A percentile compares a stretch with the other conserved stretches of the same genome.
Evolutionary conservation across 2,329 filamentous ascomycete species (phyloP).

Genomic region (Ophiocordyceps unilateralis): DNA sequence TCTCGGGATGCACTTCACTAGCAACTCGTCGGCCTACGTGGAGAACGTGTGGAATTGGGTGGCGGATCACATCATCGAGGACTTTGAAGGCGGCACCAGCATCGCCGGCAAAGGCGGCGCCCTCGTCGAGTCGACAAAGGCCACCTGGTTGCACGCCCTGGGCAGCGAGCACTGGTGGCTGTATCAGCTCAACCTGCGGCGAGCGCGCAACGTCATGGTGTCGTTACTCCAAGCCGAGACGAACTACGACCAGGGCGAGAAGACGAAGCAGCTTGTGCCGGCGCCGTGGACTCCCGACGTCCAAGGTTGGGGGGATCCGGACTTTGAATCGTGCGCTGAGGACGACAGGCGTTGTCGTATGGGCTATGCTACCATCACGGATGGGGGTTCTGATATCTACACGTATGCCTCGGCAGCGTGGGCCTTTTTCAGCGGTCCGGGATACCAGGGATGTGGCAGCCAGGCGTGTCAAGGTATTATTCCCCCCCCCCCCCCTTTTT

Average conservation of each 20-base stretch:
- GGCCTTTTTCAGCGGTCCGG: conserved; percentile 24
- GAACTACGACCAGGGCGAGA: conserved; percentile 19
- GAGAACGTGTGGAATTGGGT: conserved; percentile 21
- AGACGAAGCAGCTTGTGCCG: conserved; percentile 16
- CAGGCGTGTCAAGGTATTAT: conserved; percentile 17
- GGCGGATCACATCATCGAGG: conserved; percentile 28
- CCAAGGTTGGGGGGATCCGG: conserved; percentile 21
- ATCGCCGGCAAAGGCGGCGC: conserved; percentile 32
- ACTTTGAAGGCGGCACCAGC: conserved; percentile 26
- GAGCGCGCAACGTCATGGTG: conserved; percentile 30
- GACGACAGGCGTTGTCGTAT: conserved; percentile 22
- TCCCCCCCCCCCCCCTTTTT: background rate
- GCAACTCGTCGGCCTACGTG: conserved; percentile 8
- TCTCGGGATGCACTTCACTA: conserved; percentile 29
- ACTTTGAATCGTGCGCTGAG: conserved; percentile 21
- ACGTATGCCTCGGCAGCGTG: conserved; percentile 25
- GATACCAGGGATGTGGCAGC: conserved; percentile 15
- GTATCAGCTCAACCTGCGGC: conserved; percentile 37
- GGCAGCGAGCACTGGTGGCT: conserved; percentile 40
- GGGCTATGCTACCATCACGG: conserved; percentile 23
- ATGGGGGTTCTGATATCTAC: conserved; percentile 22
- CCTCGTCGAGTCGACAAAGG: conserved; percentile 26
- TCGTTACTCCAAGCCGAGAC: conserved; percentile 36
- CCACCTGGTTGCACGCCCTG: conserved; percentile 28
- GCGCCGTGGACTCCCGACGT: conserved; percentile 21